Conservation (phyloP, 2,329 filamentous ascomycete genomes). For the Reticulascus tulasneorum region DNA sequence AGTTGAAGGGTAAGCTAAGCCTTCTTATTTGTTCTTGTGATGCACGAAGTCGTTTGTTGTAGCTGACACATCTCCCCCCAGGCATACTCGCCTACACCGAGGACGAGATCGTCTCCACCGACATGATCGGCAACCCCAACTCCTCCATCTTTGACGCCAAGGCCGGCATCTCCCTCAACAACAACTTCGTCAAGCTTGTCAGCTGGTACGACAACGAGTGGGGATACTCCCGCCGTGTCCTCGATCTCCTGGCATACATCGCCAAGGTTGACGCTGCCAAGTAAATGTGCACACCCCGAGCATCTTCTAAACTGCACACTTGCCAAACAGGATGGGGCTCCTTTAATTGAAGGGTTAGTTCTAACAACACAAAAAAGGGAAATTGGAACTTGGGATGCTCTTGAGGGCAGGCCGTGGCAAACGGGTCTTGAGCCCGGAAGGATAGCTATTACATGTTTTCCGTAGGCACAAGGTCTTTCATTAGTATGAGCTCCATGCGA, state of each 20-base stretch:
- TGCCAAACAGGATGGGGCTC: too few relatives aligned
- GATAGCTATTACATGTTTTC: constrained; percentile 12
- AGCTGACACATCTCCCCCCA: constrained; percentile 26
- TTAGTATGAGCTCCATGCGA: constrained; percentile 13
- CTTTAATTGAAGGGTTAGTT: too few relatives aligned
- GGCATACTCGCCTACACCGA: constrained; percentile 92
- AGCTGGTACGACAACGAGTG: constrained; percentile 99
- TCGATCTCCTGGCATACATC: constrained; percentile 76
- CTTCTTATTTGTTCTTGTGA: too few relatives aligned
- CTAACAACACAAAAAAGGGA: constrained; percentile 13
- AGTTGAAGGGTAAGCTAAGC: constrained; percentile 71
- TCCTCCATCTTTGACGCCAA: constrained; percentile 99
- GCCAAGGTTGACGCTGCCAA: constrained; percentile 68
- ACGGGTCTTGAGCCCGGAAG: constrained; percentile 7
- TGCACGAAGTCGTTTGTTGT: not conserved
- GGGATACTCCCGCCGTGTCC: constrained; percentile 96
- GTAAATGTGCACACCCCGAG: constrained; percentile 31
- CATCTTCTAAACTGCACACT: too few relatives aligned
- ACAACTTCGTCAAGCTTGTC: constrained; percentile 98
- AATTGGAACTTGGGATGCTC: constrained; percentile 10
- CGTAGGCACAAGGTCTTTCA: constrained; percentile 9
- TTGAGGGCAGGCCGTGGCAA: constrained; percentile 7
- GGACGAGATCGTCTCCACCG: constrained; percentile 92
- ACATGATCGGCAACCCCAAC: constrained; percentile 87
- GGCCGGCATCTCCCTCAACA: constrained; percentile 97